These are phyloP conservation scores for Decorospora gaudefroyi DNA, from an alignment of 2,329 filamentous ascomycete genomes.

Conservation along the genomic window DNA sequence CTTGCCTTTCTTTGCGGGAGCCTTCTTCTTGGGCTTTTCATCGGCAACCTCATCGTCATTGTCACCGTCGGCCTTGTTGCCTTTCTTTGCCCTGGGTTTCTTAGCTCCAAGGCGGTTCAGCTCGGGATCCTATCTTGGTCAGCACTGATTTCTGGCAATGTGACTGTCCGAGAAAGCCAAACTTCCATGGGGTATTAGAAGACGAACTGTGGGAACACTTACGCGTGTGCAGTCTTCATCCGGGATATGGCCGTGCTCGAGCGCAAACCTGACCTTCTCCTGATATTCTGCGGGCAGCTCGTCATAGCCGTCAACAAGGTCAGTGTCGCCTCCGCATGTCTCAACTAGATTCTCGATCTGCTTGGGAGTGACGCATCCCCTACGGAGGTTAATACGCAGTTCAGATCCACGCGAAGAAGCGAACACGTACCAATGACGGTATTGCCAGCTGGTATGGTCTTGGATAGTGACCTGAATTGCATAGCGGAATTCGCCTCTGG, in stretches of 20 bases:
- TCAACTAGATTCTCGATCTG: slow-evolving; percentile 70
- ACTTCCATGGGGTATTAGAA: no score
- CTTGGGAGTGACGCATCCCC: slow-evolving; percentile 85
- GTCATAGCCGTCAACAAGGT: slow-evolving; percentile 78
- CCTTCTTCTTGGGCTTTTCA: slow-evolving; percentile 25
- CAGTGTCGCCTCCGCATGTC: slow-evolving; percentile 61
- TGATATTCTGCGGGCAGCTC: slow-evolving; percentile 71
- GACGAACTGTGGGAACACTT: slow-evolving; percentile 47
- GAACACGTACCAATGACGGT: slow-evolving; percentile 78
- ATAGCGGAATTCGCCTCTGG: slow-evolving; percentile 71
- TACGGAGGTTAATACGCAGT: slow-evolving; percentile 46
- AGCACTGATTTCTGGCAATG: slow-evolving; percentile 41
- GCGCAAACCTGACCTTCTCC: slow-evolving; percentile 72
- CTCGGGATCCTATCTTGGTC: slow-evolving; percentile 66
- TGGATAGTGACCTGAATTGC: slow-evolving; percentile 71
- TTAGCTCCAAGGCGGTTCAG: slow-evolving; percentile 71
- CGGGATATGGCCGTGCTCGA: slow-evolving; percentile 79
- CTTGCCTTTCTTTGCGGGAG: slow-evolving; percentile 45
- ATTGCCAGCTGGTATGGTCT: slow-evolving; percentile 68
- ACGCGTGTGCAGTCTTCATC: slow-evolving; percentile 89
- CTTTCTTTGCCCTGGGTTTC: slow-evolving; percentile 39
- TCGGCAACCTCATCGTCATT: slow-evolving; percentile 29
- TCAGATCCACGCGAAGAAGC: background rate
- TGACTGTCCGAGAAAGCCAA: background rate
- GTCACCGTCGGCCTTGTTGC: slow-evolving; percentile 29